Percentiles rank a stretch among this genome's conserved stretches.
phyloP scores from a whole-genome alignment of 805 yeast species.

The Myxozyma monticola region DNA sequence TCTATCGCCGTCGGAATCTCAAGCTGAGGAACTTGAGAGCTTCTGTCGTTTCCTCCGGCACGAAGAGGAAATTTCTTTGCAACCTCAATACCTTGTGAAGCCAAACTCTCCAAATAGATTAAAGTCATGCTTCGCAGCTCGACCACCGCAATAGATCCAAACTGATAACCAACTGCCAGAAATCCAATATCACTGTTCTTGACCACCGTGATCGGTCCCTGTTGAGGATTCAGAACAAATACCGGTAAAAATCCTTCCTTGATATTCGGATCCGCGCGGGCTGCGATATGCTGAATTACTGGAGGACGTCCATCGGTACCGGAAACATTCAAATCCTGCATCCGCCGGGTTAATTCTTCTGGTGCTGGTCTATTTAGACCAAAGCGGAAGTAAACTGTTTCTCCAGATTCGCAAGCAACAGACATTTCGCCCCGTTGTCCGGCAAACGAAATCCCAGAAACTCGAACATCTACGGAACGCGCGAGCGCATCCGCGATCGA shows the following conservation, averaged over 20 bases:
- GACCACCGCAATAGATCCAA: conserved; percentile 72
- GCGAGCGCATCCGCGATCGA: conserved; percentile 53
- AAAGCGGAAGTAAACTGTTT: conserved; percentile 72
- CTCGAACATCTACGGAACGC: conserved; percentile 47
- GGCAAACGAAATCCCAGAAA: conserved; percentile 68
- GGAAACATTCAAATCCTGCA: conserved; percentile 4
- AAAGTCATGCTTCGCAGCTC: conserved; percentile 64
- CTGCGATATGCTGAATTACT: conserved; percentile 11
- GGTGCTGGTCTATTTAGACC: conserved; percentile 48
- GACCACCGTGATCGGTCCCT: conserved; percentile 58
- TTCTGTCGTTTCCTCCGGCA: neutral
- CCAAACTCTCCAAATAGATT: conserved; percentile 39
- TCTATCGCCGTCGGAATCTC: conserved; percentile 58
- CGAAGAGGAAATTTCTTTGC: conserved; percentile 8
- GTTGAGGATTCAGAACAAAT: conserved; percentile 45
- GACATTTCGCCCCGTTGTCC: conserved; percentile 55
- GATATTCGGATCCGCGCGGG: conserved; percentile 13
- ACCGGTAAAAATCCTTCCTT: conserved; percentile 63
- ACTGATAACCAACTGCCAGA: conserved; percentile 72
- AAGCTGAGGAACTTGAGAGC: conserved; percentile 2
- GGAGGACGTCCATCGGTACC: conserved; percentile 16
- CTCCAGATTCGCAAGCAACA: conserved; percentile 66
- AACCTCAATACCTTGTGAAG: conserved; percentile 3
- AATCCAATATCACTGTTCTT: conserved; percentile 77
- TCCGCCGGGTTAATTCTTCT: conserved; percentile 8